Base-by-base conservation (phyloP, 441 rosid species). In the Erodium texanum region DNA sequence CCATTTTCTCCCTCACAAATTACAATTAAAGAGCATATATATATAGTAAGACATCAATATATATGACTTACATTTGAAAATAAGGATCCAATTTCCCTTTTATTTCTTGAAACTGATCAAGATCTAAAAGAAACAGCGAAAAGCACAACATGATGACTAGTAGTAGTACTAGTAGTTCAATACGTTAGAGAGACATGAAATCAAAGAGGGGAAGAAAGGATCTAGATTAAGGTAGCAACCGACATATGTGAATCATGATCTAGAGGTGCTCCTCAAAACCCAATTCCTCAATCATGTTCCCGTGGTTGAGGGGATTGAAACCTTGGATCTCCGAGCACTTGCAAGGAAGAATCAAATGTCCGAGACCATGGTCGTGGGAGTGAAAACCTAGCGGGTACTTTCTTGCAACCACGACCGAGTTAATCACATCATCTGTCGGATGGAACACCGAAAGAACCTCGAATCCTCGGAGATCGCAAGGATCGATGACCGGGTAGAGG, bases 391-490 rank as follows among this genome's bases (percentile, higher is more conserved):
- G 66, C 3, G 78, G 59, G 12, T 71, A 77, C 73, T 85, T 90
- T 23, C 83, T 82, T 2, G 93, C 88, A 19, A 93, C 38, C 9
- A 90, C 81, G 5, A 90, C 83, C 0, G 98, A 90, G 74, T 93
- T 90, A 41, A 89, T 76, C 6, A 93, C 97, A 66, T 93, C 96
- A 75, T 89, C 93, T 0, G 83, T 83, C 0, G 98, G 97, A 68
- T 90, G 95, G 70, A 74, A 86, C 56, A 83, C 77, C 0, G 87
- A 85, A 5, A 90, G 79, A n/a, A 89, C 85, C 75, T 90, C 80
- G 18, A 93, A 93, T 24, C 93, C 96, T 45, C 43, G 75, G 18
- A 93, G 88, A 68, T 93, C 97, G 72, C 77, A 69, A n/a, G 86
- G 85, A 62, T 90, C 83, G 2, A 93, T 79, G 48, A 90, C 83